Base-by-base conservation (phyloP, 1,284 basidiomycete species). In the Apiotrichum siamense region DNA sequence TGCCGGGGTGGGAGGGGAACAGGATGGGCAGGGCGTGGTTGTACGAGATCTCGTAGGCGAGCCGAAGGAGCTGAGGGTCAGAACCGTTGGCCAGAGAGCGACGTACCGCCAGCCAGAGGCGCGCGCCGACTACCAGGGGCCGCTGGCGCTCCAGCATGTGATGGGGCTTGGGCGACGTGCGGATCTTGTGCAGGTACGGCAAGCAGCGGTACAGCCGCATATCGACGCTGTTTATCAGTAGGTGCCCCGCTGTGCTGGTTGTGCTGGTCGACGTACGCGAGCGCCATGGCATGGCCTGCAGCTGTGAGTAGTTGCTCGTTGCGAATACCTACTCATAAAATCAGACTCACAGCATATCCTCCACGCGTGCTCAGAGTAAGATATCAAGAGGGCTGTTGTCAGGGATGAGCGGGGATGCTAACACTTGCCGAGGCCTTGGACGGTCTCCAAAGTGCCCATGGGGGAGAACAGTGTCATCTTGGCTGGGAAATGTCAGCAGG, bases 191-290 rank as follows among this genome's bases (percentile, higher is more conserved):
- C 31, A 65, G 50, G 13, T 57, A 58, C 7, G 59, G 59, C 26
- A 67, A 44, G 51, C 65, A 65, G 13, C 57, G 53, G 49, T 64
- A 60, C 9, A 67, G 53, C 11, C 60, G 57, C 60, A 66, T 62
- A 44, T 66, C 65, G 31, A 62, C 44, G n/a, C n/a, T n/a, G n/a
- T n/a, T n/a, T n/a, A n/a, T n/a, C n/a, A n/a, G n/a, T n/a, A n/a
- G n/a, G n/a, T n/a, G n/a, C n/a, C n/a, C n/a, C n/a, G n/a, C n/a
- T n/a, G n/a, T n/a, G n/a, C n/a, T n/a, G n/a, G n/a, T n/a, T n/a
- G n/a, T n/a, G n/a, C n/a, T n/a, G n/a, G n/a, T n/a, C n/a, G n/a
- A n/a, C n/a, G n/a, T n/a, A n/a, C 48, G 63, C 65, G 21, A 66
- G 54, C 17, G 58, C 61, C 44, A 67, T 48, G 21, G 62, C 63